Percentiles rank a stretch among this genome's conserved stretches.
These are phyloP conservation scores for Elongisporangium prolatum DNA, from an alignment of 352 stramenopile species.

Conservation along the genomic window DNA sequence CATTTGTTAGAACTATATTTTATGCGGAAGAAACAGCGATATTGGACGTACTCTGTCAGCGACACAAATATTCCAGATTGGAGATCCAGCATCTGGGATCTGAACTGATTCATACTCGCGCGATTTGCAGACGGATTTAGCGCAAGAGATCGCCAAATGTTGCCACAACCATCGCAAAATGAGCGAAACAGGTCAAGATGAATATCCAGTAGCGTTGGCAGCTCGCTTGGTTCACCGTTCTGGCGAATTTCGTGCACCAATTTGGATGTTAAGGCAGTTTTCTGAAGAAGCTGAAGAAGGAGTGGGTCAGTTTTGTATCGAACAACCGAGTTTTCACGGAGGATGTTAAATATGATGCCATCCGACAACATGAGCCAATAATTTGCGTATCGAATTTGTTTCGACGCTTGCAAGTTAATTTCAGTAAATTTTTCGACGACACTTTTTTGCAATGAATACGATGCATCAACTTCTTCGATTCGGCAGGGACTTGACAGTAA, in stretches of 20 bases:
- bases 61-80: constrained; percentile 57
- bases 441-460: not conserved
- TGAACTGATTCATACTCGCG: constrained; percentile 29
- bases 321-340: constrained; percentile 33
- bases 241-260: constrained; percentile 28
- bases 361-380: constrained; percentile 75
- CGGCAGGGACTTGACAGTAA: constrained; percentile 13
- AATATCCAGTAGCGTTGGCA: constrained; percentile 21
- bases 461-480: not conserved
- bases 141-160: constrained; percentile 20
- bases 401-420: not conserved
- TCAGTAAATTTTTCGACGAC: not conserved
- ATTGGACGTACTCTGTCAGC: constrained; percentile 54
- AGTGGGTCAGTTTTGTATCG: constrained; percentile 49
- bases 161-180: constrained; percentile 24
- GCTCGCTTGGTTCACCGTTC: constrained; percentile 15
- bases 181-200: constrained; percentile 32
- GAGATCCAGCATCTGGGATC: constrained; percentile 55
- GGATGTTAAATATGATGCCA: constrained; percentile 49
- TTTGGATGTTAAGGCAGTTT: constrained; percentile 30
- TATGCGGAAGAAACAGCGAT: not conserved
- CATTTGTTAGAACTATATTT: not conserved
- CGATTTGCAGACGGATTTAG: constrained; percentile 8
- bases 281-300: constrained; percentile 37
- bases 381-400: constrained; percentile 35